Conservation (phyloP, 768 basidiomycete genomes). For the Xanthoconium purpureum region DNA sequence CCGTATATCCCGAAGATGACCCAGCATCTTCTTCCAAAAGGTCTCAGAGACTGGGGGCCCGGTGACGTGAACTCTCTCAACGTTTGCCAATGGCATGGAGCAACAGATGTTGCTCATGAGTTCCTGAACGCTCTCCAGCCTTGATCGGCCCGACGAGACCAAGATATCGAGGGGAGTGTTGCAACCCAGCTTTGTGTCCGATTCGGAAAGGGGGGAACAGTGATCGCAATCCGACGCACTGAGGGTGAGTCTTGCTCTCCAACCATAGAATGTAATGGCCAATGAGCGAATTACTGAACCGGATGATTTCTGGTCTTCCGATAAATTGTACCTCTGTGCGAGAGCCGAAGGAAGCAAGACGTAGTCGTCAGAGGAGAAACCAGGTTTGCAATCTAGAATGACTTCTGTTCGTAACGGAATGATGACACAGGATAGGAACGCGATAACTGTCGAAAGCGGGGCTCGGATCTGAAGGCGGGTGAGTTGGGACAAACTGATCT, state of each 20-base stretch:
- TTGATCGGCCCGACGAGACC: not conserved
- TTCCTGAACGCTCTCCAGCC: not conserved
- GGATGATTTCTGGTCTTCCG: not conserved
- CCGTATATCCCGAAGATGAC: not conserved
- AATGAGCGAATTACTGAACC: not conserved
- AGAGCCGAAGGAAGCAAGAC: not conserved
- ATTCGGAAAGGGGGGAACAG: not conserved
- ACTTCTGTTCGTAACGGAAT: not conserved
- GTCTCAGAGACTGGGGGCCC: not conserved
- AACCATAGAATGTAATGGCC: not conserved
- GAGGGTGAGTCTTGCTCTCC: too few relatives aligned
- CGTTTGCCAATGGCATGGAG: not conserved
- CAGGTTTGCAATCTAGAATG: not conserved
- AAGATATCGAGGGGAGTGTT: not conserved
- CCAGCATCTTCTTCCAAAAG: not conserved
- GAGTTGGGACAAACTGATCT: not conserved
- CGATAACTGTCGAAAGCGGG: not conserved
- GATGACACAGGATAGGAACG: not conserved
- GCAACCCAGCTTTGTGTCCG: not conserved
- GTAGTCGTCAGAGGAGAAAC: not conserved
- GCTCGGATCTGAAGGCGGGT: not conserved
- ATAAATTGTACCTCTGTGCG: not conserved
- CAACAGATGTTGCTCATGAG: not conserved
- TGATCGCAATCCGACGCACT: not conserved
- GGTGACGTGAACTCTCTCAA: not conserved